Evolutionary conservation across 1,284 basidiomycete genomes (phyloP).

Genomic region (Schizophyllum commune): DNA sequence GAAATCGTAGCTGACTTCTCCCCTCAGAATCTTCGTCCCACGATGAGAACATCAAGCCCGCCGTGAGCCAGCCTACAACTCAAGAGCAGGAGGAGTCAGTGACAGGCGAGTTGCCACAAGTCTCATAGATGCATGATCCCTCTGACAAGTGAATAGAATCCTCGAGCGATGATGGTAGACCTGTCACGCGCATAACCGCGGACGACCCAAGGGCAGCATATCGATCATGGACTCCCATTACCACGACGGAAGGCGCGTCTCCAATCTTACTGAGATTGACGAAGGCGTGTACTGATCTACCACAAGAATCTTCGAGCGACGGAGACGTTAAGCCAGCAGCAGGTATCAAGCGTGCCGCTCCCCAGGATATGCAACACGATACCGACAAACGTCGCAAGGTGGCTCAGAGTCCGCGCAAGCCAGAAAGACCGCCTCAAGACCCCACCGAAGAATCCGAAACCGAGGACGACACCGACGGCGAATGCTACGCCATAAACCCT

Average conservation of each 20-base stretch:
- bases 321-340: background rate
- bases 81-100: too few species aligned
- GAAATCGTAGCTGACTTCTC: background rate
- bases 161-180: too few species aligned
- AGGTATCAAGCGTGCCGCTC: background rate
- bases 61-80: too few species aligned
- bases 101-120: too few species aligned
- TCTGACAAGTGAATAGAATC: too few species aligned
- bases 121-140: too few species aligned
- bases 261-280: too few species aligned
- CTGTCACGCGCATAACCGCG: too few species aligned
- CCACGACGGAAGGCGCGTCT: too few species aligned
- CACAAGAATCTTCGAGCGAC: background rate
- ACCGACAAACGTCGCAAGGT: constrained; percentile 16
- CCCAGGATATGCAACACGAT: background rate
- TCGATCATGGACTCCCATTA: too few species aligned
- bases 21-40: constrained; percentile 2
- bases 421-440: constrained; percentile 10
- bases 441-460: constrained; percentile 39
- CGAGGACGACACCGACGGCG: constrained; percentile 27
- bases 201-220: background rate
- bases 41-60: background rate
- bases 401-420: constrained; percentile 20
- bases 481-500: constrained; percentile 14
- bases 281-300: too few species aligned